Conservation (phyloP, 2,329 filamentous ascomycete species). For the Aureobasidium musti region DNA sequence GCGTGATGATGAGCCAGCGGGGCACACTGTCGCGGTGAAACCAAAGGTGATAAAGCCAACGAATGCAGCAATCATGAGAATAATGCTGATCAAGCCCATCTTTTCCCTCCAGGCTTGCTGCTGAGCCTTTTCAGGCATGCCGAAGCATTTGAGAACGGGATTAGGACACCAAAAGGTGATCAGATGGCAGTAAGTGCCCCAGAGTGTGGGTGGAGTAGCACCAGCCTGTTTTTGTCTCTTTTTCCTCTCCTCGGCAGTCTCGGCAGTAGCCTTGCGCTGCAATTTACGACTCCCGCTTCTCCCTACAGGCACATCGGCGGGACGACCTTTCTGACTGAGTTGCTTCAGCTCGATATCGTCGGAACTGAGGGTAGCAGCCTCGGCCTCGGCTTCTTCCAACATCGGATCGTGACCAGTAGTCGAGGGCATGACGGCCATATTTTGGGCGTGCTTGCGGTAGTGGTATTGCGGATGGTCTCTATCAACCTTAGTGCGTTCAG, state of each 20-base stretch:
- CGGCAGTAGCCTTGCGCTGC: slow-evolving; percentile 58
- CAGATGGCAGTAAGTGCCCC: slow-evolving; percentile 93
- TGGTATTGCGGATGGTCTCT: slow-evolving; percentile 91
- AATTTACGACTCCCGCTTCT: slow-evolving; percentile 40
- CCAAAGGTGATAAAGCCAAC: slow-evolving; percentile 97
- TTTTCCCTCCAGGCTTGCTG: slow-evolving; percentile 96
- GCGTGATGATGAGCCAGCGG: slow-evolving; percentile 64
- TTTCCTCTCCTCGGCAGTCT: slow-evolving; percentile 61
- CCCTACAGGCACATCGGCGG: background rate
- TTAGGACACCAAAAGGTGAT: slow-evolving; percentile 94
- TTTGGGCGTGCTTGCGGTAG: slow-evolving; percentile 90
- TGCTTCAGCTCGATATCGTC: slow-evolving; percentile 62
- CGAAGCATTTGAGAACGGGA: slow-evolving; percentile 80
- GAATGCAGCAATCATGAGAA: slow-evolving; percentile 79
- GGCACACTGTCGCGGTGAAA: slow-evolving; percentile 87
- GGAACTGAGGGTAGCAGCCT: slow-evolving; percentile 57
- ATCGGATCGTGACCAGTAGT: slow-evolving; percentile 91
- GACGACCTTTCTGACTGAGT: slow-evolving; percentile 45
- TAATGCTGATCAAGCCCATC: slow-evolving; percentile 94
- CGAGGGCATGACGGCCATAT: slow-evolving; percentile 87
- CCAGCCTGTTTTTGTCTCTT: slow-evolving; percentile 60
- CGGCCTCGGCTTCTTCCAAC: slow-evolving; percentile 61
- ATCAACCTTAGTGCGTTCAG: slow-evolving; percentile 83
- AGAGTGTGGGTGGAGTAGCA: slow-evolving; percentile 78
- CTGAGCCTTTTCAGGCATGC: slow-evolving; percentile 81